Percentiles rank a stretch among this genome's conserved stretches.
Conservation (phyloP, 1,284 basidiomycete genomes). For the Mixia osmundae region DNA sequence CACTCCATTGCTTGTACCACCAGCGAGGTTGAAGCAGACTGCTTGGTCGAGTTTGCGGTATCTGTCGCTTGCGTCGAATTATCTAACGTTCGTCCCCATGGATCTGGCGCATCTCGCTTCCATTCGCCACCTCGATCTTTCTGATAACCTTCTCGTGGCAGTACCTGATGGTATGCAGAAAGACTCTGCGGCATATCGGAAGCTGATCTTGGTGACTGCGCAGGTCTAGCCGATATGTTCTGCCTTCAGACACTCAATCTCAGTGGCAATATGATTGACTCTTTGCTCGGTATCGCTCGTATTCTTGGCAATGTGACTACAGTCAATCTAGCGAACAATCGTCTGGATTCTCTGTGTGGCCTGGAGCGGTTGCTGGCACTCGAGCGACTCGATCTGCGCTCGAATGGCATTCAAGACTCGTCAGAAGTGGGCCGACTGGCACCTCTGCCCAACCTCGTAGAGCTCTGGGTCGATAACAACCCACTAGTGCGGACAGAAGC, state of each 20-base stretch:
- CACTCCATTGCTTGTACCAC: no score
- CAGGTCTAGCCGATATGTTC: conserved; percentile 37
- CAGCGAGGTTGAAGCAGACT: conserved; percentile 2
- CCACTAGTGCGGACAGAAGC: no score
- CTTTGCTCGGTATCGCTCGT: conserved; percentile 47
- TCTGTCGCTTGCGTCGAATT: conserved; percentile 56
- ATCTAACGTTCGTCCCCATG: conserved; percentile 51
- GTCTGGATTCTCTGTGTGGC: conserved; percentile 78
- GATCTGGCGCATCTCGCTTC: conserved; percentile 31
- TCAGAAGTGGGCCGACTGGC: conserved; percentile 68
- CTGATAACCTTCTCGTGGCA: conserved; percentile 23
- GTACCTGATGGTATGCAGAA: conserved; percentile 32
- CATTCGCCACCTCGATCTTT: conserved; percentile 21
- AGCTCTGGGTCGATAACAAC: conserved; percentile 54
- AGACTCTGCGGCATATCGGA: background rate
- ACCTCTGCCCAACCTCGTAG: conserved; percentile 44
- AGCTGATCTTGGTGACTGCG: background rate
- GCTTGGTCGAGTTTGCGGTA: conserved; percentile 53
- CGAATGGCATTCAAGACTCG: conserved; percentile 56
- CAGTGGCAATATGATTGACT: conserved; percentile 86
- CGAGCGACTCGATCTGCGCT: conserved; percentile 62
- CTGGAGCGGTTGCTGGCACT: conserved; percentile 65
- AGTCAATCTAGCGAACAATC: conserved; percentile 58
- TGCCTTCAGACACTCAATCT: conserved; percentile 70
- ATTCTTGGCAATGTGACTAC: conserved; percentile 45